These are phyloP conservation scores for Comarum palustre DNA, from an alignment of 306 rosid species.

Conservation along the genomic window DNA sequence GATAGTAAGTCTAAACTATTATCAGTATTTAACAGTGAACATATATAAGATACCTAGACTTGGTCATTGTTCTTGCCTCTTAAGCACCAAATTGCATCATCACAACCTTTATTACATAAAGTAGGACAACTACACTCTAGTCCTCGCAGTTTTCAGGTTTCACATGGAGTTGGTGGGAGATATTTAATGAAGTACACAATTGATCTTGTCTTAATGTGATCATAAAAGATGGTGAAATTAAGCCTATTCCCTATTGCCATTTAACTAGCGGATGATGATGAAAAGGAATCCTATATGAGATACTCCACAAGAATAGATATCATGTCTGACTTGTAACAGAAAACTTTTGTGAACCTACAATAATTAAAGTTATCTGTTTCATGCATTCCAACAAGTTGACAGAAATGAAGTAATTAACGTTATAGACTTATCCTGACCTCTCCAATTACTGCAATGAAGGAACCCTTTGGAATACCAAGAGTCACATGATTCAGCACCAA, in stretches of 20 bases:
- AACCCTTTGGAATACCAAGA: conserved; percentile 63
- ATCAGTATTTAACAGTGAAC: background rate
- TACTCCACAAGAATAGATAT: background rate
- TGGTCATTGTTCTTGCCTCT: background rate
- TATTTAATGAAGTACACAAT: background rate
- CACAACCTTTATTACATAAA: background rate
- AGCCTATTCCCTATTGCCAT: background rate
- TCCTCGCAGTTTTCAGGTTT: background rate
- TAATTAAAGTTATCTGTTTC: background rate
- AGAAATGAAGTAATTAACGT: conserved; percentile 10
- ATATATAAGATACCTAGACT: background rate
- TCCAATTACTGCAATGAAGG: conserved; percentile 75
- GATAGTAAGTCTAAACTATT: background rate
- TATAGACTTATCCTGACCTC: conserved; percentile 55
- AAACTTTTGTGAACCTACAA: background rate
- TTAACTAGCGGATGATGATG: background rate
- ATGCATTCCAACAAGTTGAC: background rate
- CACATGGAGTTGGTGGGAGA: background rate
- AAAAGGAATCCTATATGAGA: background rate
- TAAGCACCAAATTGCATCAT: background rate
- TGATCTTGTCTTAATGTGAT: no score
- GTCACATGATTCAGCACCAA: conserved; percentile 55
- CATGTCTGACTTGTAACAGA: background rate
- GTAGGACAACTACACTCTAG: background rate
- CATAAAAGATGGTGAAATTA: background rate